A percentile compares a stretch with the other conserved stretches of the same genome.
These are phyloP conservation scores for Trichocladium antarcticum DNA, from an alignment of 495 filamentous ascomycete genomes.

Conservation along the genomic window DNA sequence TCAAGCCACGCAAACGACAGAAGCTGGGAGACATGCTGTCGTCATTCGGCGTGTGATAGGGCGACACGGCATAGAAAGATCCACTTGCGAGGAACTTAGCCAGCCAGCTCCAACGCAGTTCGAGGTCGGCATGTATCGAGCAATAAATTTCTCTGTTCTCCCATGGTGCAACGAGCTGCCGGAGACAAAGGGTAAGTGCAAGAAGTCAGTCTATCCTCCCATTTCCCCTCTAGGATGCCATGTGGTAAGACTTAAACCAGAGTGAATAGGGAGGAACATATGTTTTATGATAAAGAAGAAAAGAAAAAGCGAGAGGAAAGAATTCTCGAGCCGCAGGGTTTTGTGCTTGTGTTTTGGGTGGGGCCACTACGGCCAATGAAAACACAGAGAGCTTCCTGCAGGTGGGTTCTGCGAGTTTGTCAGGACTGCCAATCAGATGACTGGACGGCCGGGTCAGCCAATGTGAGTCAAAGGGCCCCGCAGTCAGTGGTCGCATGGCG, in stretches of 20 bases:
- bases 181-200: constrained; percentile 42
- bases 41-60: neutral
- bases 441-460: too few species aligned
- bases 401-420: too few species aligned
- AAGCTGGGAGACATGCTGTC: neutral
- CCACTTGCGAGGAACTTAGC: neutral
- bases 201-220: constrained; percentile 52
- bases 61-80: neutral
- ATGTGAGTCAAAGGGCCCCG: too few species aligned
- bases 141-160: constrained; percentile 37
- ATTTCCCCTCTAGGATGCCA: constrained; percentile 66
- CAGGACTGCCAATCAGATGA: too few species aligned
- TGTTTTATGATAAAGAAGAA: constrained; percentile 48
- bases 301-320: constrained; percentile 30
- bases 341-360: neutral
- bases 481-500: too few species aligned
- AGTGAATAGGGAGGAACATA: constrained; percentile 71
- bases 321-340: neutral
- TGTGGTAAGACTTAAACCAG: constrained; percentile 50
- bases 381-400: too few species aligned
- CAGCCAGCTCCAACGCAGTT: neutral
- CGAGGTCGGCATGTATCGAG: constrained; percentile 27
- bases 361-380: neutral
- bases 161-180: constrained; percentile 25
- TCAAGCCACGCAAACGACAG: constrained; percentile 1